These are phyloP conservation scores for Austroboletus rostrupii DNA, from an alignment of 1,284 basidiomycete genomes.

Conservation along the genomic window DNA sequence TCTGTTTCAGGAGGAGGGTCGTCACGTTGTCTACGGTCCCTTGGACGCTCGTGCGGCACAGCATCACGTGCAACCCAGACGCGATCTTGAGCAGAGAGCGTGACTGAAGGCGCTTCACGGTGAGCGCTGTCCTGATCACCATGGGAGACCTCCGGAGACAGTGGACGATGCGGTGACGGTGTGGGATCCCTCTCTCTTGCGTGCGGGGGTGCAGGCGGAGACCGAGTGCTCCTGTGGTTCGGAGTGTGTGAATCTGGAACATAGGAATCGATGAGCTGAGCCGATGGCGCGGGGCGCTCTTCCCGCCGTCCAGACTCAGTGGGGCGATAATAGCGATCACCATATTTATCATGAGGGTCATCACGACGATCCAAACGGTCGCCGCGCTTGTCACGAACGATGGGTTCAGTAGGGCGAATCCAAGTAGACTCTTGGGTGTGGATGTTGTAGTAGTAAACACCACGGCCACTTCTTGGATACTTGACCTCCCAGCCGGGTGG, in stretches of 20 bases:
- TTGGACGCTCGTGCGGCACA: conserved; percentile 15
- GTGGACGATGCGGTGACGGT: conserved; percentile 17
- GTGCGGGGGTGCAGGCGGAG: conserved; percentile 20
- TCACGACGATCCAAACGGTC: conserved; percentile 25
- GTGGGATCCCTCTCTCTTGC: conserved; percentile 23
- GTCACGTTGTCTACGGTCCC: conserved; percentile 27
- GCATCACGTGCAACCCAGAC: conserved; percentile 14
- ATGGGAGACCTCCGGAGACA: conserved; percentile 20
- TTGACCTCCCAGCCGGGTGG: conserved; percentile 62
- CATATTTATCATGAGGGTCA: conserved; percentile 35
- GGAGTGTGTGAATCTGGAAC: conserved; percentile 30
- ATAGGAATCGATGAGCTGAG: conserved; percentile 31
- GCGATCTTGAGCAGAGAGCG: conserved; percentile 21
- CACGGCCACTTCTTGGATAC: conserved; percentile 43
- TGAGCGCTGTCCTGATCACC: conserved; percentile 26
- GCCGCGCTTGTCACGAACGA: conserved; percentile 21
- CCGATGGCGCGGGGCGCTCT: conserved; percentile 21
- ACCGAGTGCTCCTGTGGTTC: conserved; percentile 18
- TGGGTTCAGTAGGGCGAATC: conserved; percentile 44
- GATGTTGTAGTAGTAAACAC: conserved; percentile 58
- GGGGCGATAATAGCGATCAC: conserved; percentile 66
- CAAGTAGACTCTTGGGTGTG: conserved; percentile 58
- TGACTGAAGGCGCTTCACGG: conserved; percentile 25
- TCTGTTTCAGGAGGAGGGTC: conserved; percentile 27
- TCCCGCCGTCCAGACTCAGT: conserved; percentile 31